Conservation (phyloP, 1,284 basidiomycete species). For the Leucoagaricus sp. region DNA sequence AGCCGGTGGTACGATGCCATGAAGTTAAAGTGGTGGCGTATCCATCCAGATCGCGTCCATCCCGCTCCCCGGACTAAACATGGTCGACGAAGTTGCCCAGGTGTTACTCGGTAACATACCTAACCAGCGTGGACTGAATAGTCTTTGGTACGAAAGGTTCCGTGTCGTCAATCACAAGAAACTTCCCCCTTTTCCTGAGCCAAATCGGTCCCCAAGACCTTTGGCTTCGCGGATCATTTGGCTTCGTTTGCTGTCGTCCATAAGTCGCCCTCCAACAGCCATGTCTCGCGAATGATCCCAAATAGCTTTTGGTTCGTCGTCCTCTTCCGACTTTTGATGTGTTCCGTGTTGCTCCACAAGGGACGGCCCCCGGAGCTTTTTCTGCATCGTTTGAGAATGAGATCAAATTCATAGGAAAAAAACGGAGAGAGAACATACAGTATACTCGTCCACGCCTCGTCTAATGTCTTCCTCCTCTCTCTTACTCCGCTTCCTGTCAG, state of each 20-base stretch:
- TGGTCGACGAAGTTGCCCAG: too few species aligned
- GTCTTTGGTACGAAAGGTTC: too few species aligned
- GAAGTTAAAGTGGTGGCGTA: too few species aligned
- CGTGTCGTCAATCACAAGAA: slow-evolving; percentile 50
- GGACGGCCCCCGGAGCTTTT: slow-evolving; percentile 63
- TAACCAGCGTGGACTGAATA: too few species aligned
- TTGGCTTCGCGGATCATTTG: slow-evolving; percentile 80
- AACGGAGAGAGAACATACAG: slow-evolving; percentile 49
- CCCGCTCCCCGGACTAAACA: too few species aligned
- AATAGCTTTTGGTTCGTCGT: slow-evolving; percentile 59
- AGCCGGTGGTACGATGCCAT: too few species aligned
- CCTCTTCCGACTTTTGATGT: slow-evolving; percentile 40
- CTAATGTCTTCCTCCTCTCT: slow-evolving; percentile 66
- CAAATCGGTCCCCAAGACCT: slow-evolving; percentile 80
- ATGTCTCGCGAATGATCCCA: slow-evolving; percentile 92
- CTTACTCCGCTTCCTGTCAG: slow-evolving; percentile 51
- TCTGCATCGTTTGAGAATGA: slow-evolving; percentile 41
- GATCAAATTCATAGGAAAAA: neutral
- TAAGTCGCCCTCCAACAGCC: slow-evolving; percentile 78
- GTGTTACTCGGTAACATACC: too few species aligned
- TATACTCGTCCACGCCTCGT: slow-evolving; percentile 76
- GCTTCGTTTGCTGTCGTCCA: slow-evolving; percentile 81
- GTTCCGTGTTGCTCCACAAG: slow-evolving; percentile 69
- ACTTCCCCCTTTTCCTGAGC: slow-evolving; percentile 64
- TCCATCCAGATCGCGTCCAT: too few species aligned